phyloP scores from a whole-genome alignment of 148 eudicot species.

The Mesembryanthemum crystallinum region DNA sequence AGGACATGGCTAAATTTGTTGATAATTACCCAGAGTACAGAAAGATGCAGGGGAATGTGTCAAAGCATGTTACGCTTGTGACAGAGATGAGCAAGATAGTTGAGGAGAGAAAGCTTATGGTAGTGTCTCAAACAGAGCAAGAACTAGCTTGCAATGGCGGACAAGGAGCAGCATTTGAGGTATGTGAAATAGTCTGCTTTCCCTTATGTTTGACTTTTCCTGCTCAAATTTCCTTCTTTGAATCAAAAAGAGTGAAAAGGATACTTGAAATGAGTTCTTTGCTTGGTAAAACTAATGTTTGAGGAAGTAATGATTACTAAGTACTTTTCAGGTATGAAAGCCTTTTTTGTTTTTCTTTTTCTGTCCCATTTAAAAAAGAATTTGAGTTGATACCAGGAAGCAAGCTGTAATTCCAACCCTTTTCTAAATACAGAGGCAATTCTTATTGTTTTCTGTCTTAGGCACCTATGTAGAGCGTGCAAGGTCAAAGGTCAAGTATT shows the following conservation, averaged over 20 bases:
- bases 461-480: not conserved
- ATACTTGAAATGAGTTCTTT: conserved; percentile 5
- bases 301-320: not conserved
- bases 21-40: conserved; percentile 95
- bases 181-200: conserved; percentile 26
- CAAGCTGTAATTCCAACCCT: not conserved
- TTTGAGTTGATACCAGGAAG: not conserved
- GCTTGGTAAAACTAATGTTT: not conserved
- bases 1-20: conserved; percentile 99
- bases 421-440: not conserved
- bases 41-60: conserved; percentile 96
- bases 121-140: conserved; percentile 95
- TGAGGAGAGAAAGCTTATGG: conserved; percentile 93
- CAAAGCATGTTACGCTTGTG: conserved; percentile 93
- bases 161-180: conserved; percentile 99
- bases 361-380: not conserved
- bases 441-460: not conserved
- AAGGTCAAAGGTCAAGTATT: not conserved
- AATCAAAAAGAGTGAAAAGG: not conserved
- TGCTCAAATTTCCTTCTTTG: not conserved
- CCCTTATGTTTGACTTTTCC: not conserved
- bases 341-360: not conserved
- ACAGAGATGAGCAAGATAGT: conserved; percentile 99
- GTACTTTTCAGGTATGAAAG: not conserved
- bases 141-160: conserved; percentile 99